Evolutionary conservation across 441 rosid species (phyloP), one percentile per base, ranked within the genome.

Genomic region (Sinapis alba): DNA sequence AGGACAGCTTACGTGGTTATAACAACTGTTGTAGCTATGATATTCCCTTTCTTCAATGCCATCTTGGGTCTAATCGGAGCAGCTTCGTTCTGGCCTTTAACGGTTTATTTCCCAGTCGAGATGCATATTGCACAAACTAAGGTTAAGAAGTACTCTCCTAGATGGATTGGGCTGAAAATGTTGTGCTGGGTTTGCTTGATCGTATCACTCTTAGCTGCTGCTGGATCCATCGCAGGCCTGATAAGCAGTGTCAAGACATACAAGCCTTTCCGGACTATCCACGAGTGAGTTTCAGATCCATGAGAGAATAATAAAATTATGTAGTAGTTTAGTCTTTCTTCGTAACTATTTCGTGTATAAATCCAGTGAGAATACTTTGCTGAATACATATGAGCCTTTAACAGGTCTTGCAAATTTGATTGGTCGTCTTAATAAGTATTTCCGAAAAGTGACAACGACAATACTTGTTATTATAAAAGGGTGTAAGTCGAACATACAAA

Each of bases 31-130:
- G 3, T 87, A 10, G 96, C 95, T 38, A 92, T 92, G 98, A 79
- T 89, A 34, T 83, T 94, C 62, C 98, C 98, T 0, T 94, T 94
- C 86, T 94, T 94, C 95, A 90, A 89, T 27, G 88, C 87, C 26
- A 86, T 90, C 27, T 61, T 87, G 73, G 95, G 94, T 3, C 86
- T 94, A 7, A 79, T 92, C 0, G 97, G 98, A 32, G 95, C 97
- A 2, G 83, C 83, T 8, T 83, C 88, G 0, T 92, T 94, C 76
- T 94, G 95, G 92, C 98, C 97, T n/a, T 76, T 94, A 63, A 87
- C 96, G 0, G 95, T 92, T 47, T 47, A 47, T 47, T 47, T 47
- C 54, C 54, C 54, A 3, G 54, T 47, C 10, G 54, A 47, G 54
- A 47, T 47, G 54, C 21, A 47, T 47, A 47, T n/a, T 47, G 54